These are phyloP conservation scores for Wakefieldia striispora DNA, from an alignment of 768 basidiomycete genomes.

Conservation along the genomic window DNA sequence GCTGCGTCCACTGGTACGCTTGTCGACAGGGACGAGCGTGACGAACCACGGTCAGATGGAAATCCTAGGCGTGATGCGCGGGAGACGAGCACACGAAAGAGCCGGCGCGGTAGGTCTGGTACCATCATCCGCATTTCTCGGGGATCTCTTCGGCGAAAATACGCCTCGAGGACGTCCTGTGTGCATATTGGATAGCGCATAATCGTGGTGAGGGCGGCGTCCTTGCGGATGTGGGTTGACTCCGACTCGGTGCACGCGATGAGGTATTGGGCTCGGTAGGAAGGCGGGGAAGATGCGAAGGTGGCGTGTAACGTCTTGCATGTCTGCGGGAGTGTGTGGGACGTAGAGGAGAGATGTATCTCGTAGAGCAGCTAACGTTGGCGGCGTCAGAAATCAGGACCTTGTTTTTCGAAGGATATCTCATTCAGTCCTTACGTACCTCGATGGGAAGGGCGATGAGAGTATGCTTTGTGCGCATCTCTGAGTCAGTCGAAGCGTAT, in stretches of 20 bases:
- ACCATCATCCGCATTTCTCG: not conserved
- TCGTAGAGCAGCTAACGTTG: slow-evolving; percentile 67
- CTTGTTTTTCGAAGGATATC: not conserved
- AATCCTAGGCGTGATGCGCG: too few relatives aligned
- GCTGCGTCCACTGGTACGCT: slow-evolving; percentile 17
- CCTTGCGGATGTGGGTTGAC: slow-evolving; percentile 12
- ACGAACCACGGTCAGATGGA: too few relatives aligned
- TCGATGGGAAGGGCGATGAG: slow-evolving; percentile 35
- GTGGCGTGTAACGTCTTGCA: slow-evolving; percentile 52
- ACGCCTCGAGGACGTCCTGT: slow-evolving; percentile 41
- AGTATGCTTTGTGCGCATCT: slow-evolving; percentile 12
- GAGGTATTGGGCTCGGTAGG: slow-evolving; percentile 69
- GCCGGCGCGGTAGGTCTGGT: slow-evolving; percentile 59
- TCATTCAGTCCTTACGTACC: slow-evolving; percentile 20
- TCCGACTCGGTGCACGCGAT: slow-evolving; percentile 32
- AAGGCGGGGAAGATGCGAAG: slow-evolving; percentile 53
- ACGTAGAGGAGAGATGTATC: slow-evolving; percentile 69
- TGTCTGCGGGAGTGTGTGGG: slow-evolving; percentile 57
- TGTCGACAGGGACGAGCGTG: too few relatives aligned
- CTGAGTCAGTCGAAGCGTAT: not conserved
- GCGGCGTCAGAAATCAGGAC: slow-evolving; percentile 5
- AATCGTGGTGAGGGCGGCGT: slow-evolving; percentile 40
- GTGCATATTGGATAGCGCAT: slow-evolving; percentile 45
- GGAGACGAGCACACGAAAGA: slow-evolving; percentile 55
- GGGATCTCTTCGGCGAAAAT: slow-evolving; percentile 32